phyloP scores from a whole-genome alignment of 2,329 filamentous ascomycete genomes.

The Fusarium sp. region DNA sequence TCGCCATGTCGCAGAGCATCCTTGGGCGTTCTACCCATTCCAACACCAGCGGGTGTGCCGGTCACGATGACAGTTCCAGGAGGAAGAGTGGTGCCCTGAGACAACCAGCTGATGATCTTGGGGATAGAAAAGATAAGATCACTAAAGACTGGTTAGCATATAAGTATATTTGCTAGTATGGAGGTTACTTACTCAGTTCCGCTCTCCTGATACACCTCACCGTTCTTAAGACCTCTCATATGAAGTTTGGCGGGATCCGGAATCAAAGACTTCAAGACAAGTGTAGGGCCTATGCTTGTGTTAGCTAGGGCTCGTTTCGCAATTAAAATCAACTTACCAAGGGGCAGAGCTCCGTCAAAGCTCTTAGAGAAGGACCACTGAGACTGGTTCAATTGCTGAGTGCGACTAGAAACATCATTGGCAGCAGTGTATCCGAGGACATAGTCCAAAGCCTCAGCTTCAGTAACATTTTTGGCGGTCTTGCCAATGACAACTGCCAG shows the following conservation, averaged over 20 bases:
- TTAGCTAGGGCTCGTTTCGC: conserved; percentile 1
- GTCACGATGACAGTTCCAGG: conserved; percentile 74
- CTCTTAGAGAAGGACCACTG: conserved; percentile 64
- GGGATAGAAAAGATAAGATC: conserved; percentile 72
- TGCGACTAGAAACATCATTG: conserved; percentile 68
- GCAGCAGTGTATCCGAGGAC: conserved; percentile 71
- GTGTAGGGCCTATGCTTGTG: conserved; percentile 65
- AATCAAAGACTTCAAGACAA: conserved; percentile 68
- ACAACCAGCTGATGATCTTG: conserved; percentile 68
- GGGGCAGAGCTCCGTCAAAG: conserved; percentile 66
- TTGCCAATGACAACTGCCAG: conserved; percentile 66
- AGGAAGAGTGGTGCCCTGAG: conserved; percentile 69
- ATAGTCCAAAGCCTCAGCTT: conserved; percentile 67
- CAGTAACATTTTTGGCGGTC: conserved; percentile 63
- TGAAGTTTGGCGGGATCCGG: conserved; percentile 66
- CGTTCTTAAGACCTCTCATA: conserved; percentile 69
- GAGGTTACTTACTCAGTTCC: conserved; percentile 41
- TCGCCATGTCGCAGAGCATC: conserved; percentile 76
- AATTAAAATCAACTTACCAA: conserved; percentile 43
- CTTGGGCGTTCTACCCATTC: conserved; percentile 73
- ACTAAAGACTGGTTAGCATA: conserved; percentile 46
- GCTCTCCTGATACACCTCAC: conserved; percentile 46
- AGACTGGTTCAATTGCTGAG: conserved; percentile 44
- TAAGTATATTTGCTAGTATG: accelerated
- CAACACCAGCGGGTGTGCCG: conserved; percentile 75